A percentile compares a stretch with the other conserved stretches of the same genome.
Evolutionary conservation across 805 yeast genomes (phyloP).

Genomic region (Ogataea nitratoaversa): DNA sequence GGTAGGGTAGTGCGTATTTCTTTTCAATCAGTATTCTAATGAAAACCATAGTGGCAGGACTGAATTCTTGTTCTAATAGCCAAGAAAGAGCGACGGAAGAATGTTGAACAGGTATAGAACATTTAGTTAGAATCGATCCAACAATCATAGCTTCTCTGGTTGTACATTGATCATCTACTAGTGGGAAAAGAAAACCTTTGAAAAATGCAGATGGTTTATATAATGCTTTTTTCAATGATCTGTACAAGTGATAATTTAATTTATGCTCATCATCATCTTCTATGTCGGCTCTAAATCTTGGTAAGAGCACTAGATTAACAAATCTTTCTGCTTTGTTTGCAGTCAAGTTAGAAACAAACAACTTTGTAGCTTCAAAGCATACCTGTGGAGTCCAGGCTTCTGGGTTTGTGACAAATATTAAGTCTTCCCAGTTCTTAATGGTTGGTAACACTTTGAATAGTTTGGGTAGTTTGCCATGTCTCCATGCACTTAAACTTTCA

Average conservation of each 20-base stretch:
- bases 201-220: slow-evolving; percentile 98
- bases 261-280: slow-evolving; percentile 72
- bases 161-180: slow-evolving; percentile 84
- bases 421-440: slow-evolving; percentile 92
- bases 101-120: slow-evolving; percentile 91
- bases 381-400: slow-evolving; percentile 94
- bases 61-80: slow-evolving; percentile 74
- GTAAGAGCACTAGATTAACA: slow-evolving; percentile 61
- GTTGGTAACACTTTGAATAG: slow-evolving; percentile 93
- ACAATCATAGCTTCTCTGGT: slow-evolving; percentile 93
- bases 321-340: slow-evolving; percentile 88
- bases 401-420: slow-evolving; percentile 88
- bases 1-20: slow-evolving; percentile 95
- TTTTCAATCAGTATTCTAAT: slow-evolving; percentile 87
- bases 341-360: slow-evolving; percentile 85
- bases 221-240: slow-evolving; percentile 86
- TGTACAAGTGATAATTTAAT: slow-evolving; percentile 87
- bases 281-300: slow-evolving; percentile 65
- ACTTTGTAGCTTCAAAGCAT: slow-evolving; percentile 87
- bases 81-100: slow-evolving; percentile 93
- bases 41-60: slow-evolving; percentile 86
- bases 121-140: slow-evolving; percentile 83
- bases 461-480: slow-evolving; percentile 95
- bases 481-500: slow-evolving; percentile 77
- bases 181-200: slow-evolving; percentile 91